A percentile compares a stretch with the other conserved stretches of the same genome.
Evolutionary conservation across 768 basidiomycete genomes (phyloP).

Genomic region (Pleurotus pulmonarius): DNA sequence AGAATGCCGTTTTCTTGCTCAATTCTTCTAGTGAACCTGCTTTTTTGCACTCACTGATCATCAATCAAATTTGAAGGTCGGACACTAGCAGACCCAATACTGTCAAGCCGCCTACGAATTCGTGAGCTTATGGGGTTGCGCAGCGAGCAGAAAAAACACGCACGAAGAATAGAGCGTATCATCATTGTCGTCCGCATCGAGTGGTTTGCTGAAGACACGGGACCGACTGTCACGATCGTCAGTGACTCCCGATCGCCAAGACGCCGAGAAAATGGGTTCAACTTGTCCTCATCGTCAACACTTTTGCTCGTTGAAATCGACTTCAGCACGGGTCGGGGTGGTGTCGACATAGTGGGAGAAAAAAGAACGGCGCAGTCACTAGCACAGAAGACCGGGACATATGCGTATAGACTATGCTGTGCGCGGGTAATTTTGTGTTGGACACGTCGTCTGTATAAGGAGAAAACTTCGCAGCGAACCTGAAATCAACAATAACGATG

Average conservation of each 20-base stretch:
- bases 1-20: not conserved
- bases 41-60: not conserved
- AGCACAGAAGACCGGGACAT: too few relatives aligned
- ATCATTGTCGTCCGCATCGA: not conserved
- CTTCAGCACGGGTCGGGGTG: not conserved
- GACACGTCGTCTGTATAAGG: too few relatives aligned
- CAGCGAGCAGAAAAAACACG: not conserved
- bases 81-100: not conserved
- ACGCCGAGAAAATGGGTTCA: not conserved
- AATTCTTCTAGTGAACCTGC: too few relatives aligned
- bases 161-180: slow-evolving; percentile 1
- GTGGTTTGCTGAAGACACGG: not conserved
- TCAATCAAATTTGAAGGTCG: not conserved
- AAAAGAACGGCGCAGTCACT: too few relatives aligned
- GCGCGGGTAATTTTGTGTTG: too few relatives aligned
- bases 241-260: too few relatives aligned
- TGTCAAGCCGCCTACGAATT: not conserved
- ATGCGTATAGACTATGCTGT: too few relatives aligned
- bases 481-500: too few relatives aligned
- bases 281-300: not conserved
- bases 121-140: not conserved
- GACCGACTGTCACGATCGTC: not conserved
- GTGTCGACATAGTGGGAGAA: too few relatives aligned
- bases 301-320: not conserved
- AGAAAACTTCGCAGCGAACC: too few relatives aligned